Evolutionary conservation across 306 rosid genomes (phyloP).

Genomic region (Comarum palustre): DNA sequence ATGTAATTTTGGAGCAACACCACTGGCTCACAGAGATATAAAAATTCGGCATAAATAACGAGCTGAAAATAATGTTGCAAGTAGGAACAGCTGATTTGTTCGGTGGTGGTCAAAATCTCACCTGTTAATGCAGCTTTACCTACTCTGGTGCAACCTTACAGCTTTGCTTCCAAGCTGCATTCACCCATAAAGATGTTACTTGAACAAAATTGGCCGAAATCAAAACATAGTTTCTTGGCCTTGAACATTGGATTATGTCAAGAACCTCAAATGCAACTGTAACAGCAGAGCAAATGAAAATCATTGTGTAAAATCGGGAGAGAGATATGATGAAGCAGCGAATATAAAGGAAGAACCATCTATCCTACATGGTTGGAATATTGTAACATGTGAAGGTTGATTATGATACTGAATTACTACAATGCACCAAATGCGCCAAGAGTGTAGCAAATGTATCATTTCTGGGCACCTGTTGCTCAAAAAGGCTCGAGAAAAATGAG

Average conservation of each 20-base stretch:
- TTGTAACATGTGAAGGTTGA: not conserved
- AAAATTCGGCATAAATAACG: not conserved
- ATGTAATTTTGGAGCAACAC: slow-evolving; percentile 4
- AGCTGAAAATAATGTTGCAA: not conserved
- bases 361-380: not conserved
- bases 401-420: not conserved
- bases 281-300: not conserved
- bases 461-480: not conserved
- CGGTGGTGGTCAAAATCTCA: slow-evolving; percentile 1
- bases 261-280: not conserved
- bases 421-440: not conserved
- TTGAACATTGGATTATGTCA: not conserved
- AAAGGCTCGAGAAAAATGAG: not conserved
- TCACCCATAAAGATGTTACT: not conserved
- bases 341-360: not conserved
- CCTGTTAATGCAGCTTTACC: not conserved
- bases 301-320: not conserved
- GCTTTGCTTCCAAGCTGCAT: not conserved
- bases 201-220: not conserved
- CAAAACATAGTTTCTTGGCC: not conserved
- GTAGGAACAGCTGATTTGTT: not conserved
- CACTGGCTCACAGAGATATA: not conserved
- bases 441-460: not conserved
- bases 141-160: not conserved
- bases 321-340: not conserved